Conservation (phyloP, 768 basidiomycete species). For the Mycena kentingensis region DNA sequence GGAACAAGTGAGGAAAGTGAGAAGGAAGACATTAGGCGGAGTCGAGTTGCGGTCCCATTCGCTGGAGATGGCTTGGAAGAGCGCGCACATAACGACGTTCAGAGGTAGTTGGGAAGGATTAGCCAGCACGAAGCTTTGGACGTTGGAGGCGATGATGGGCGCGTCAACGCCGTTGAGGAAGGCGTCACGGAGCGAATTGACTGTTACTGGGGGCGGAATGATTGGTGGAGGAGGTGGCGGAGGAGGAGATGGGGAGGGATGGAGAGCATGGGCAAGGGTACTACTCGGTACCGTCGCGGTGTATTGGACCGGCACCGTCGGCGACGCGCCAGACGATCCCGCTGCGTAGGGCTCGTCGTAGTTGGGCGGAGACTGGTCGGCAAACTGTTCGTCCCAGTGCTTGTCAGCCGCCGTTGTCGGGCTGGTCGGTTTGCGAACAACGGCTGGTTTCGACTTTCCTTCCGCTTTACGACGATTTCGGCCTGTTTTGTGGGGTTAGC, state of each 20-base stretch:
- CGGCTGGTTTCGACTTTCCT: neutral
- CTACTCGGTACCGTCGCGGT: slow-evolving; percentile 2
- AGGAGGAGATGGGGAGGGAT: slow-evolving; percentile 25
- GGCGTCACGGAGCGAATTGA: slow-evolving; percentile 45
- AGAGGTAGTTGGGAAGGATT: slow-evolving; percentile 55
- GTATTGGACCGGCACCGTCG: slow-evolving; percentile 18
- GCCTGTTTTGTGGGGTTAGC: too few relatives aligned
- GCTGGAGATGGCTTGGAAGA: slow-evolving; percentile 55
- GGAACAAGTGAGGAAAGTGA: too few relatives aligned
- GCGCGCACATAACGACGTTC: slow-evolving; percentile 49
- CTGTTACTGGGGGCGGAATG: slow-evolving; percentile 25
- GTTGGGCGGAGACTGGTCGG: neutral
- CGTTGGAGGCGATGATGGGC: slow-evolving; percentile 53
- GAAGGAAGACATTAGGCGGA: slow-evolving; percentile 40
- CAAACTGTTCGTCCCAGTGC: neutral
- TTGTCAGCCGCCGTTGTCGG: neutral
- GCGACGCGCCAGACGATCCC: slow-evolving; percentile 10
- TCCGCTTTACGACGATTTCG: neutral
- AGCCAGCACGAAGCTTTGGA: slow-evolving; percentile 49
- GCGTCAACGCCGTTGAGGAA: slow-evolving; percentile 51
- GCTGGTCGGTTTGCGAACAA: neutral
- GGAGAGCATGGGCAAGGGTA: slow-evolving; percentile 20
- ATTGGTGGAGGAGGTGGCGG: slow-evolving; percentile 22
- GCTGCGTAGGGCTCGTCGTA: slow-evolving; percentile 7
- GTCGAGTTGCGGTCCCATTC: slow-evolving; percentile 28